phyloP scores from a whole-genome alignment of 345 rosid species.

The Psidium friedrichsthalianum region DNA sequence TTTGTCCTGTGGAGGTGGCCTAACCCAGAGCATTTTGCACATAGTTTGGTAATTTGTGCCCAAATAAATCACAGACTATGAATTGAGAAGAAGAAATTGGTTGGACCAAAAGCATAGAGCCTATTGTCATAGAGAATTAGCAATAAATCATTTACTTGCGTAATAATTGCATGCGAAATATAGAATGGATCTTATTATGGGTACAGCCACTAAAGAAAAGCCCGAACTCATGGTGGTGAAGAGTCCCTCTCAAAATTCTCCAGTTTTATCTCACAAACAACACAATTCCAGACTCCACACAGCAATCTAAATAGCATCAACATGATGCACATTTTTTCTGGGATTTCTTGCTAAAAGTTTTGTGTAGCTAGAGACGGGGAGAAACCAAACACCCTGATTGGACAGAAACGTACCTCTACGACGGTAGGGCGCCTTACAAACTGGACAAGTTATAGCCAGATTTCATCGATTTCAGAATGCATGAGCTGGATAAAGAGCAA shows the following conservation, averaged over 20 bases:
- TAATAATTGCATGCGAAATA: not conserved
- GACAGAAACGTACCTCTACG: conserved; percentile 47
- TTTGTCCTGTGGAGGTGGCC: no score
- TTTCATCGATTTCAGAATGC: conserved; percentile 82
- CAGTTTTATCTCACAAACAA: not conserved
- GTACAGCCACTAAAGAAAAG: not conserved
- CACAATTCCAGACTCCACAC: not conserved
- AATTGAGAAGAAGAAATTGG: not conserved
- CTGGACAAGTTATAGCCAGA: conserved; percentile 55
- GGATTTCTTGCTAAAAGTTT: not conserved
- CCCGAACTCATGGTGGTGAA: not conserved
- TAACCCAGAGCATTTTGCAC: not conserved
- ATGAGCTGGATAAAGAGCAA: conserved; percentile 26
- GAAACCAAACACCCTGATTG: not conserved
- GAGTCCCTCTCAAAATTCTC: not conserved
- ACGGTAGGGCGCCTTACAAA: conserved; percentile 67
- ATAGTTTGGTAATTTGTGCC: not conserved
- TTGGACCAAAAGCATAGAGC: not conserved
- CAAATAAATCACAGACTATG: not conserved
- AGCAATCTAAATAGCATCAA: not conserved
- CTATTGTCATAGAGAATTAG: not conserved
- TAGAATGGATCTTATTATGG: not conserved
- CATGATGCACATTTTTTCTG: not conserved
- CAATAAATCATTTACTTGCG: not conserved
- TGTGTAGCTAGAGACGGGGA: not conserved